Percentiles rank a stretch among this genome's conserved stretches.
Conservation (phyloP, 164 flowering plant species). For the Vitis cinerea region DNA sequence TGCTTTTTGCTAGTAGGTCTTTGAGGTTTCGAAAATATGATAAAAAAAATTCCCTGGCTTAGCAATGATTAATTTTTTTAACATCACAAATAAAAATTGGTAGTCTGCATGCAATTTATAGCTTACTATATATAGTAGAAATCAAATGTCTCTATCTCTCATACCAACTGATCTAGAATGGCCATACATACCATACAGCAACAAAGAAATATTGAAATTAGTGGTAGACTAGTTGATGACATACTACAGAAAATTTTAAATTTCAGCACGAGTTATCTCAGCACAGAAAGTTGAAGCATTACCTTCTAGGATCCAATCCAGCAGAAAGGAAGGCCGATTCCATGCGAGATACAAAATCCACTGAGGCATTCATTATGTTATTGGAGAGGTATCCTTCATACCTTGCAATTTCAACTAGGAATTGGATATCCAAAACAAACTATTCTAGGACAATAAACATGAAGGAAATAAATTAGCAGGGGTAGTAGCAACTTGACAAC, state of each 20-base stretch:
- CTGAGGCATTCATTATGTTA: constrained; percentile 20
- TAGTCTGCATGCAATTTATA: no score
- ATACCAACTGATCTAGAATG: no score
- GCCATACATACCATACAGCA: no score
- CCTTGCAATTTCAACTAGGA: constrained; percentile 50
- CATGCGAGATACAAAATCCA: constrained; percentile 29
- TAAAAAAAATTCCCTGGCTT: no score
- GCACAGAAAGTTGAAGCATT: constrained; percentile 1
- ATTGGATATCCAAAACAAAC: constrained; percentile 56
- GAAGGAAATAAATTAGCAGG: not conserved
- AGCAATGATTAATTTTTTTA: no score
- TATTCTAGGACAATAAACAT: constrained; percentile 18
- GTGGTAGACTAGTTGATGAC: no score
- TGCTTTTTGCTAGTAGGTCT: no score
- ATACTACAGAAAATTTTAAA: not conserved
- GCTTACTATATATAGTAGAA: no score
- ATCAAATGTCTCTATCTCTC: no score
- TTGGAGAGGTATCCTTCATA: constrained; percentile 50
- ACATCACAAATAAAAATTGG: no score
- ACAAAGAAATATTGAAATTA: no score
- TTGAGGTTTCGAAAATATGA: no score
- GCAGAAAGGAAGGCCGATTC: constrained; percentile 36
- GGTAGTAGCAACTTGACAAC: not conserved
- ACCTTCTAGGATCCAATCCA: constrained; percentile 46
- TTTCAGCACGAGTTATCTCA: not conserved